phyloP scores from a whole-genome alignment of 148 eudicot species.

The Persicaria maculosa region DNA sequence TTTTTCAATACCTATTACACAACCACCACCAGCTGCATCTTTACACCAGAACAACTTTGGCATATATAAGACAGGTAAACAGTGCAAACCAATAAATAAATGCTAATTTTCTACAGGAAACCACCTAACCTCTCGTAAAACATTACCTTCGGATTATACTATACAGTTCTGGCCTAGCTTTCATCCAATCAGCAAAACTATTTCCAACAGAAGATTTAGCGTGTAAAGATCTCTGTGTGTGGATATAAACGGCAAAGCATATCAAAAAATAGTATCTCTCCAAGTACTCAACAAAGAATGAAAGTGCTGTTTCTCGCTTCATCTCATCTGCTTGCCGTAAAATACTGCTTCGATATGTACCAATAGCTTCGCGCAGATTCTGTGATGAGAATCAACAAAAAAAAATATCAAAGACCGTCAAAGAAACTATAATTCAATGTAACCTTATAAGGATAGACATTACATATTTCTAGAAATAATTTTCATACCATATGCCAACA shows the following conservation, averaged over 20 bases:
- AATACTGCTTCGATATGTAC: constrained; percentile 79
- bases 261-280: constrained; percentile 95
- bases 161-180: constrained; percentile 88
- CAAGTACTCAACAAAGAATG: constrained; percentile 90
- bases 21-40: not conserved
- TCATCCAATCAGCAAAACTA: constrained; percentile 95
- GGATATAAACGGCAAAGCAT: constrained; percentile 89
- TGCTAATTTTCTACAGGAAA: not conserved
- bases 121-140: constrained; percentile 6
- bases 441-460: not conserved
- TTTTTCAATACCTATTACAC: not conserved
- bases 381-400: constrained; percentile 25
- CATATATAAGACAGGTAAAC: not conserved
- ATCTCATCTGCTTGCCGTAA: constrained; percentile 87
- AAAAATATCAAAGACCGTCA: not conserved
- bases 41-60: not conserved
- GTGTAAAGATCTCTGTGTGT: constrained; percentile 60
- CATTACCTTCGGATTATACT: constrained; percentile 85
- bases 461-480: not conserved
- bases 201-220: constrained; percentile 37
- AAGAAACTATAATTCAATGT: not conserved
- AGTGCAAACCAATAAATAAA: not conserved
- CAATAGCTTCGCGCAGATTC: constrained; percentile 97
- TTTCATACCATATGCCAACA: not conserved
- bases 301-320: constrained; percentile 88